Conservation (phyloP, 2,329 filamentous ascomycete species). For the Aurifilum marmelostoma region DNA sequence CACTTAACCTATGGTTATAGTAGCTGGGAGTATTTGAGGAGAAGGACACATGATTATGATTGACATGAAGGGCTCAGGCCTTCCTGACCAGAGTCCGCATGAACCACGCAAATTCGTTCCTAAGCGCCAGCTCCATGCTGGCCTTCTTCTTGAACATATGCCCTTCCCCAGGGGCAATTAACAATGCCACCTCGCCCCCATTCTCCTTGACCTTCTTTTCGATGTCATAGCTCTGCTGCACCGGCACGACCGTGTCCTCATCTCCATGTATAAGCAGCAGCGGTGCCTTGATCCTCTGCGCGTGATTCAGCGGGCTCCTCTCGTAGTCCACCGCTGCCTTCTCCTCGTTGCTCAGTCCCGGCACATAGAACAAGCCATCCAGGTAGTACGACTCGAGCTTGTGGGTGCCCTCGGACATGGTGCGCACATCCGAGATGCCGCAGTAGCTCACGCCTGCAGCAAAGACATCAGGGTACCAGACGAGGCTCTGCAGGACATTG, state of each 20-base stretch:
- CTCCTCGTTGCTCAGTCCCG: conserved; percentile 42
- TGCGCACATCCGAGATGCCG: conserved; percentile 55
- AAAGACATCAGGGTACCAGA: conserved; percentile 50
- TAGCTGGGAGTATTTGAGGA: no score
- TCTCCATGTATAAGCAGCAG: conserved; percentile 61
- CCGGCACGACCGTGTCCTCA: conserved; percentile 60
- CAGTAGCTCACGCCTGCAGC: conserved; percentile 53
- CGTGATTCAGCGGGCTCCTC: conserved; percentile 53
- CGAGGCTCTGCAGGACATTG: conserved; percentile 53
- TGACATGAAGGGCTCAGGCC: no score
- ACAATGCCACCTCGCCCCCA: conserved; percentile 49
- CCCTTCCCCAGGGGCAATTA: conserved; percentile 54
- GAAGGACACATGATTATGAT: no score
- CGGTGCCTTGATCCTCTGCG: conserved; percentile 51
- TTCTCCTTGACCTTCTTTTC: conserved; percentile 46
- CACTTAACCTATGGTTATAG: no score
- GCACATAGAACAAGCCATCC: conserved; percentile 46
- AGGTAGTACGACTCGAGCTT: conserved; percentile 60
- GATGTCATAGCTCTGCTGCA: conserved; percentile 59
- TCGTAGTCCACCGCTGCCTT: conserved; percentile 46
- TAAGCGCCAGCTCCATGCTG: conserved; percentile 44
- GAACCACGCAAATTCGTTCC: conserved; percentile 54
- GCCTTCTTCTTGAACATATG: conserved; percentile 51
- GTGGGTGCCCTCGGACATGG: conserved; percentile 52
- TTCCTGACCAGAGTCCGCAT: conserved; percentile 41